phyloP scores from a whole-genome alignment of 352 stramenopile species.

The Globisporangium iwayamae region DNA sequence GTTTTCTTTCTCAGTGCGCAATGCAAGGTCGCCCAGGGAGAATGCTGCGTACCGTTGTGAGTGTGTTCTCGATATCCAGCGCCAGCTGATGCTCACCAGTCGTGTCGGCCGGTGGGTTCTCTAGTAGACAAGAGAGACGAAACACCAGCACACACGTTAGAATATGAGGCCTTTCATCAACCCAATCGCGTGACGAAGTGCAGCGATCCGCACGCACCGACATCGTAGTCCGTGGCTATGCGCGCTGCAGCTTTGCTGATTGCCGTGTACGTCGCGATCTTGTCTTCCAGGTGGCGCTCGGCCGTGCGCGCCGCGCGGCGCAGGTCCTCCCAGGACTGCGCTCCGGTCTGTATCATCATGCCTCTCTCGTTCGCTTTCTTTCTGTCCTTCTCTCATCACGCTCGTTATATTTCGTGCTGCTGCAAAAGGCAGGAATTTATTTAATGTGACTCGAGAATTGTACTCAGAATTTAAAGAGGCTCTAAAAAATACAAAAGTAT shows the following conservation, averaged over 20 bases:
- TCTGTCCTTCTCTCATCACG: not conserved
- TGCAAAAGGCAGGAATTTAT: not conserved
- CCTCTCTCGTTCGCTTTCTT: constrained; percentile 2
- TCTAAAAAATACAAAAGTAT: not conserved
- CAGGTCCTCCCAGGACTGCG: constrained; percentile 74
- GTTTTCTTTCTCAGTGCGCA: not conserved
- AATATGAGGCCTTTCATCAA: not conserved
- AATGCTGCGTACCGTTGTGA: constrained; percentile 40
- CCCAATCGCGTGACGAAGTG: not conserved
- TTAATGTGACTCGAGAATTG: not conserved
- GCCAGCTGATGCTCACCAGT: constrained; percentile 61
- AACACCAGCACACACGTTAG: not conserved
- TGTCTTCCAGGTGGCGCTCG: constrained; percentile 81
- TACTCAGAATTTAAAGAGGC: not conserved
- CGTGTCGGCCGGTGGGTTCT: constrained; percentile 61
- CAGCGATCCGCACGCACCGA: constrained; percentile 33
- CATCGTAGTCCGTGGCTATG: constrained; percentile 40
- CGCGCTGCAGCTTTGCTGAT: constrained; percentile 52
- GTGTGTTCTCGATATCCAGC: constrained; percentile 73
- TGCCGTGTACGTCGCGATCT: constrained; percentile 65
- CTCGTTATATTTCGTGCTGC: not conserved
- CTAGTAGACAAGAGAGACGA: constrained; percentile 16
- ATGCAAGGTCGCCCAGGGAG: too few species aligned
- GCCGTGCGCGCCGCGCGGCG: constrained; percentile 56
- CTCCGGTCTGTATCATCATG: constrained; percentile 54